phyloP scores from a whole-genome alignment of 208 protist species.

The Leishmania braziliensis region DNA sequence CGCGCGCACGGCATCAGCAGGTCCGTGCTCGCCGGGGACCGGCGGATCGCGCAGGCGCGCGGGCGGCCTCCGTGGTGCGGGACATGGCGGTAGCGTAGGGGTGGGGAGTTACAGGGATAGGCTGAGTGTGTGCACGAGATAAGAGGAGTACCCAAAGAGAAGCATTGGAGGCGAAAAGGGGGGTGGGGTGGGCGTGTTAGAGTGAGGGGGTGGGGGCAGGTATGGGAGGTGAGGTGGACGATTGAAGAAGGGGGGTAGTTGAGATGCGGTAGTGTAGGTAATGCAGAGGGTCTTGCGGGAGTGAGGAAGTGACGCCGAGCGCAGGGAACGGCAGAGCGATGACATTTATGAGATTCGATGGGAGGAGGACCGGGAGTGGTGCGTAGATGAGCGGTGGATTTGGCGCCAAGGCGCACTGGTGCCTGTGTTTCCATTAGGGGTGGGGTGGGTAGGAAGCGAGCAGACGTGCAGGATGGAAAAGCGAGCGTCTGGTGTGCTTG shows the following conservation, averaged over 20 bases:
- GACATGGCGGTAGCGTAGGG: constrained; percentile 77
- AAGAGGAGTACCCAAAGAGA: not conserved
- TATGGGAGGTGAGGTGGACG: not conserved
- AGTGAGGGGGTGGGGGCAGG: not conserved
- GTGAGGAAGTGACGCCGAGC: no score
- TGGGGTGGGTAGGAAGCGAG: not conserved
- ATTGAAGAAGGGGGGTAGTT: not conserved
- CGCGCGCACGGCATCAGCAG: constrained; percentile 38
- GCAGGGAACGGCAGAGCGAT: no score
- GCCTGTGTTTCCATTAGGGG: no score
- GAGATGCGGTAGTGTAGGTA: not conserved
- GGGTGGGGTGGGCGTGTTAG: not conserved
- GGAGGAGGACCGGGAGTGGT: no score
- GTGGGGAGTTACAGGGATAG: not conserved
- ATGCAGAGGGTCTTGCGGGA: not conserved
- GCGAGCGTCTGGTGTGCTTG: not conserved
- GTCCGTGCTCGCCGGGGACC: constrained; percentile 78
- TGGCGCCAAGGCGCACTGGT: not conserved
- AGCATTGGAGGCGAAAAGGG: not conserved
- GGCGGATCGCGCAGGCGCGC: constrained; percentile 32
- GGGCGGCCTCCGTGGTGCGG: constrained; percentile 97
- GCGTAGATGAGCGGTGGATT: not conserved
- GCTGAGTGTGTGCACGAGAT: not conserved
- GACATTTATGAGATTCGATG: no score
- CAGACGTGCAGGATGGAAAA: not conserved